These are phyloP conservation scores for Falciphora oryzae DNA, from an alignment of 2,329 filamentous ascomycete species.

Conservation along the genomic window DNA sequence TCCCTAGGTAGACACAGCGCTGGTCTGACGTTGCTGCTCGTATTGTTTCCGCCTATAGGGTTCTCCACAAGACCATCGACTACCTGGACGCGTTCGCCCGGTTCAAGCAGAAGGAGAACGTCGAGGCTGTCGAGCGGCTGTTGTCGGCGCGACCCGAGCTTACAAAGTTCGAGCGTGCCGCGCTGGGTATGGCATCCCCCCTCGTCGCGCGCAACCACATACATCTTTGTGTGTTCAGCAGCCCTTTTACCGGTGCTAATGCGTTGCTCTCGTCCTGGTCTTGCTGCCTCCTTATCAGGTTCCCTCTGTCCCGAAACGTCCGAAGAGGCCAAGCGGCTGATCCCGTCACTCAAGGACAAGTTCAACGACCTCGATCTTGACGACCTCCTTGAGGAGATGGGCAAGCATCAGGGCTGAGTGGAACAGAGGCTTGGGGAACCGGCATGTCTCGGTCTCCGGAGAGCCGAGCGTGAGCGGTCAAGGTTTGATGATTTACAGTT, in stretches of 20 bases:
- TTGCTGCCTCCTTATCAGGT: conserved; percentile 41
- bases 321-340: conserved; percentile 94
- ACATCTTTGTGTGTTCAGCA: neutral
- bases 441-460: too few relatives aligned
- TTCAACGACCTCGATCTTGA: conserved; percentile 85
- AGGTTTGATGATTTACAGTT: neutral
- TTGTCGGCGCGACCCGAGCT: conserved; percentile 74
- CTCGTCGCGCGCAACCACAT: neutral
- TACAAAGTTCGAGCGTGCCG: conserved; percentile 87
- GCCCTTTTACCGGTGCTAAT: conserved; percentile 35
- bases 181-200: conserved; percentile 49
- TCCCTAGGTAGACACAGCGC: too few relatives aligned
- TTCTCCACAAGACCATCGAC: conserved; percentile 80
- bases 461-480: neutral
- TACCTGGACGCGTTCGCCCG: conserved; percentile 93
- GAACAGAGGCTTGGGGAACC: neutral
- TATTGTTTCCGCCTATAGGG: conserved; percentile 36
- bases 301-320: conserved; percentile 87
- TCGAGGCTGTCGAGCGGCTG: conserved; percentile 87
- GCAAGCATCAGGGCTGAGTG: conserved; percentile 57
- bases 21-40: too few relatives aligned
- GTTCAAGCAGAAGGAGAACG: conserved; percentile 92
- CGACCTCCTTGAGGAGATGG: conserved; percentile 83
- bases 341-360: conserved; percentile 84
- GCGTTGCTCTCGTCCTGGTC: conserved; percentile 4